Percentiles rank a stretch among this genome's conserved stretches.
phyloP scores from a whole-genome alignment of 2,329 filamentous ascomycete species.

The Cercospora brassicicola region DNA sequence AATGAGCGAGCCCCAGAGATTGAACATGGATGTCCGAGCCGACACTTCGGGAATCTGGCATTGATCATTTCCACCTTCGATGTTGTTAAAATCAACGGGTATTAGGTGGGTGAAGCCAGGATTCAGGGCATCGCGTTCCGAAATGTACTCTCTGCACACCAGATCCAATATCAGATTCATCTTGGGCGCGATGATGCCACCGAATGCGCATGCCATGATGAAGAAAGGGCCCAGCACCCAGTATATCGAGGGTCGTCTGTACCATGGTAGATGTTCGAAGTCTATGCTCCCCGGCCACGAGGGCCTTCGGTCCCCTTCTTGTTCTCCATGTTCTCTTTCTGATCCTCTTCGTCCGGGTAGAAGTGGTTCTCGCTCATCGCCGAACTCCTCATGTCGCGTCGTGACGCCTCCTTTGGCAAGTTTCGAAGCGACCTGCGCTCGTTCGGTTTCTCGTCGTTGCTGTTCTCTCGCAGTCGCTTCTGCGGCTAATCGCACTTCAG shows the following conservation, averaged over 20 bases:
- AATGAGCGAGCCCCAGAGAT: constrained; percentile 71
- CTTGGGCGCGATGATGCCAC: constrained; percentile 80
- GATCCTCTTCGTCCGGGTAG: constrained; percentile 19
- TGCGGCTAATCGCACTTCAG: constrained; percentile 37
- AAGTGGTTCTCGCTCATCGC: constrained; percentile 32
- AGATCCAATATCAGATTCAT: constrained; percentile 82
- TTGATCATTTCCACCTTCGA: constrained; percentile 65
- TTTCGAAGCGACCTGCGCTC: constrained; percentile 25
- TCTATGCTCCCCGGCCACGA: constrained; percentile 45
- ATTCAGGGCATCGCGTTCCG: constrained; percentile 57
- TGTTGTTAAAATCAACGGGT: constrained; percentile 63
- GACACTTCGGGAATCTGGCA: constrained; percentile 80
- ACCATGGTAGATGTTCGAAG: constrained; percentile 63
- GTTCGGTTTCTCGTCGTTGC: constrained; percentile 16
- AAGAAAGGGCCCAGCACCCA: constrained; percentile 82
- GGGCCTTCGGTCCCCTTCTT: constrained; percentile 25
- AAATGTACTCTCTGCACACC: constrained; percentile 79
- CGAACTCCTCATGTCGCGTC: constrained; percentile 19
- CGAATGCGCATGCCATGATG: constrained; percentile 81
- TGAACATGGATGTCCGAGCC: constrained; percentile 73
- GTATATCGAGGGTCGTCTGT: constrained; percentile 66
- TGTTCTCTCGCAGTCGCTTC: constrained; percentile 26
- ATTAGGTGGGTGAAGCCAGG: constrained; percentile 58
- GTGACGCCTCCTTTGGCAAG: constrained; percentile 31
- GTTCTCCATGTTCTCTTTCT: constrained; percentile 21